Conservation (phyloP, 192 early-diverging fungal species). For the Gryganskiella cystojenkinii region DNA sequence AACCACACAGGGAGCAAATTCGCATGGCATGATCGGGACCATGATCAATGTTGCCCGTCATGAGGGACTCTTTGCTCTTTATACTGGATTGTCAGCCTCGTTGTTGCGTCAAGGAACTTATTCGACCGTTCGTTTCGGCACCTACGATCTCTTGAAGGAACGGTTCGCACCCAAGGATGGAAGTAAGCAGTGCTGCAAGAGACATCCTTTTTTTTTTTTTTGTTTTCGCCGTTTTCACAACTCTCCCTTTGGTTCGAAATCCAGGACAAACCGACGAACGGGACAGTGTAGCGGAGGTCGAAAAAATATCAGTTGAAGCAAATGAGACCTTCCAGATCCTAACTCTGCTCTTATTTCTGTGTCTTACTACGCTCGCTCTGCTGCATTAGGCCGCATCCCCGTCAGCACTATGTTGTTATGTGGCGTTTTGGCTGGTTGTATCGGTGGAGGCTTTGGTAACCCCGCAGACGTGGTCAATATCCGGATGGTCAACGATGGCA, state of each 20-base stretch:
- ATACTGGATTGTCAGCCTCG: slow-evolving; percentile 77
- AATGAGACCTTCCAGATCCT: not conserved
- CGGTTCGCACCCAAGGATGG: slow-evolving; percentile 59
- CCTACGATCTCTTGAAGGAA: slow-evolving; percentile 77
- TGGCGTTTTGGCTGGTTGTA: slow-evolving; percentile 56
- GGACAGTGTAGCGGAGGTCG: slow-evolving; percentile 1
- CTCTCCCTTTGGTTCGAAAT: not conserved
- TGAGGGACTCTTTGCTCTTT: slow-evolving; percentile 75
- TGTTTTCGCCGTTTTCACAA: not conserved
- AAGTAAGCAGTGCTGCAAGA: slow-evolving; percentile 52
- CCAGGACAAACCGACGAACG: not conserved
- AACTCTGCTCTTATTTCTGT: not conserved
- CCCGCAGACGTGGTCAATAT: slow-evolving; percentile 87
- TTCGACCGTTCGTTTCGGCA: slow-evolving; percentile 82
- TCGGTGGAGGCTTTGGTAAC: slow-evolving; percentile 79
- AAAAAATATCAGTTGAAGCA: not conserved
- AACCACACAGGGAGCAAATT: slow-evolving; percentile 72
- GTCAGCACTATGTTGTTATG: slow-evolving; percentile 57
- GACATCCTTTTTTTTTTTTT: slow-evolving; percentile 3
- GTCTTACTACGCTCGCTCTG: not conserved
- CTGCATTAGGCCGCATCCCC: slow-evolving; percentile 41
- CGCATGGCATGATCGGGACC: slow-evolving; percentile 74
- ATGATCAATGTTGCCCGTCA: slow-evolving; percentile 76
- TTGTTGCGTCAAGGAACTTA: slow-evolving; percentile 84
- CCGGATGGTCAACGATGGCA: slow-evolving; percentile 84